Conservation (phyloP, 129 eudicot species). For the Pulicaria dysenterica region DNA sequence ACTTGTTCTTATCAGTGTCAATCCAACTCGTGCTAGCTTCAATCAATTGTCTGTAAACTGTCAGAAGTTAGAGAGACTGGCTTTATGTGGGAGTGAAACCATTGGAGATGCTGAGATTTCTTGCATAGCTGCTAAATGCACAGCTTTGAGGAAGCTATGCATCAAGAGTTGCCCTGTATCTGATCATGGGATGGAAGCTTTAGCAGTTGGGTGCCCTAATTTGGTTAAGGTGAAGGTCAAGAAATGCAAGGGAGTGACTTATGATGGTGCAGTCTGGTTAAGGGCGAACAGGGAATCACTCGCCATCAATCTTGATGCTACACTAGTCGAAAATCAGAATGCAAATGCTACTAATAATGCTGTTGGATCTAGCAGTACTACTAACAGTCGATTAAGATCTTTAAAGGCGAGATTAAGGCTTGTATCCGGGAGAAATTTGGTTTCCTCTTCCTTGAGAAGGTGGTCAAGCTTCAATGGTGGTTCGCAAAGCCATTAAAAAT, state of each 20-base stretch:
- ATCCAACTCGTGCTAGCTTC: slow-evolving; percentile 54
- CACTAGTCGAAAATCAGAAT: slow-evolving; percentile 47
- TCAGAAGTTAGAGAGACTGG: slow-evolving; percentile 58
- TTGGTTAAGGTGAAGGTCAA: slow-evolving; percentile 80
- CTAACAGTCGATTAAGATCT: slow-evolving; percentile 40
- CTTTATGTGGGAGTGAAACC: slow-evolving; percentile 71
- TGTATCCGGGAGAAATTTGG: too few species aligned
- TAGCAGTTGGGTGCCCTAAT: slow-evolving; percentile 79
- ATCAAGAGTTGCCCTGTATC: slow-evolving; percentile 77
- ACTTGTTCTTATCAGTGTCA: slow-evolving; percentile 64
- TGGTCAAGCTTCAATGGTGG: too few species aligned
- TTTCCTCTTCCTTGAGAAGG: too few species aligned
- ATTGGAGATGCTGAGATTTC: slow-evolving; percentile 70
- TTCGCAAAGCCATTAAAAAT: too few species aligned
- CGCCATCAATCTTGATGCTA: slow-evolving; percentile 61
- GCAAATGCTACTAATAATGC: slow-evolving; percentile 27
- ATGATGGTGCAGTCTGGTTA: slow-evolving; percentile 61
- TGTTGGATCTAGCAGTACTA: slow-evolving; percentile 31
- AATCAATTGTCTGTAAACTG: slow-evolving; percentile 55
- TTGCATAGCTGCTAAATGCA: slow-evolving; percentile 71
- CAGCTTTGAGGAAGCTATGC: slow-evolving; percentile 69
- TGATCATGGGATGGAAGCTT: slow-evolving; percentile 72
- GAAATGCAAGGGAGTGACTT: slow-evolving; percentile 72
- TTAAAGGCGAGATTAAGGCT: slow-evolving; percentile 36
- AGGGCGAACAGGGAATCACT: slow-evolving; percentile 52